A percentile compares a stretch with the other conserved stretches of the same genome.
phyloP scores from a whole-genome alignment of 2,329 filamentous ascomycete species.

The Ophiostoma piceae region DNA sequence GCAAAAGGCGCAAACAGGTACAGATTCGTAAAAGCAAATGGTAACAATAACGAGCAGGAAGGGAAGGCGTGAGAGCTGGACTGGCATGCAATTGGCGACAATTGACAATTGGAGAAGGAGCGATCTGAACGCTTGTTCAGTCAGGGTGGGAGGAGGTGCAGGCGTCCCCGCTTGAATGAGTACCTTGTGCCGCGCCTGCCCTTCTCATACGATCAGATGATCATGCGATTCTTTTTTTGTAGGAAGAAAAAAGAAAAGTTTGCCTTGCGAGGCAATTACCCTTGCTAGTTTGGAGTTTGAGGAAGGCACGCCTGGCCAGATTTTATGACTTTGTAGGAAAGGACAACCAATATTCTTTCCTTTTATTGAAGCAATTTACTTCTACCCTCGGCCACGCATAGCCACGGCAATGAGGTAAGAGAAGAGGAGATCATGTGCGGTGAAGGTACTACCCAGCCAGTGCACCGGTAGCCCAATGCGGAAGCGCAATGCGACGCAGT shows the following conservation, averaged over 20 bases:
- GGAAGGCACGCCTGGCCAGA: not conserved
- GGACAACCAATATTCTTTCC: not conserved
- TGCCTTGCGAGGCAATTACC: not conserved
- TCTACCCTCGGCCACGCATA: not conserved
- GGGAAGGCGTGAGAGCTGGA: constrained; percentile 8
- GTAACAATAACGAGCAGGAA: not conserved
- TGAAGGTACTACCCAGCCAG: constrained; percentile 2
- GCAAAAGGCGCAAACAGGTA: constrained; percentile 6
- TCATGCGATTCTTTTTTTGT: constrained; percentile 6
- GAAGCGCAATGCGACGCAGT: not conserved
- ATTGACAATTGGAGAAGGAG: constrained; percentile 12
- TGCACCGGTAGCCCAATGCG: not conserved
- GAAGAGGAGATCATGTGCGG: not conserved
- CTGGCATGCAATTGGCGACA: not conserved
- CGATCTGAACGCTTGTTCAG: constrained; percentile 7
- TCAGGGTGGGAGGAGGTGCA: not conserved
- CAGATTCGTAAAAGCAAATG: not conserved
- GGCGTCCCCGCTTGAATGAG: constrained; percentile 10
- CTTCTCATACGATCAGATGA: constrained; percentile 15
- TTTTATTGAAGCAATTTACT: not conserved
- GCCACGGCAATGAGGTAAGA: not conserved
- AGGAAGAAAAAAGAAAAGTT: no score
- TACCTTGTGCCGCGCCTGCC: constrained; percentile 5
- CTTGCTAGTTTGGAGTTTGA: not conserved
- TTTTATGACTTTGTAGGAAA: not conserved